Evolutionary conservation across 2,329 filamentous ascomycete genomes (phyloP).

Genomic region (Chaetomium globosum): DNA sequence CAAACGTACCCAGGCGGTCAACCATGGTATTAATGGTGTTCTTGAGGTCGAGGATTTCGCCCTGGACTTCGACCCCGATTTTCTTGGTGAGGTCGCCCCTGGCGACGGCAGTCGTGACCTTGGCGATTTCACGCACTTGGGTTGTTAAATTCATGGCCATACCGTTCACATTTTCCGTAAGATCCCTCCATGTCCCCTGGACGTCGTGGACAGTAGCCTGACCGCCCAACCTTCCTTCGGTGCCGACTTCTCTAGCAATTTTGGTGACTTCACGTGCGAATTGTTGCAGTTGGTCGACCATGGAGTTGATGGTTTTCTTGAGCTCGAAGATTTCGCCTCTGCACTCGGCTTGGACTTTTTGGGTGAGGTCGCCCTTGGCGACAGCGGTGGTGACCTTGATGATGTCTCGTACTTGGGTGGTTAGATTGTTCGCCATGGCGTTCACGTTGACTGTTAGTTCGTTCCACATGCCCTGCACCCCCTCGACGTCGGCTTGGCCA

Average conservation of each 20-base stretch:
- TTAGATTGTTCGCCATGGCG: conserved; percentile 85
- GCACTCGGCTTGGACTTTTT: conserved; percentile 92
- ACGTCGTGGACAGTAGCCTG: conserved; percentile 96
- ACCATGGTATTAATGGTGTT: conserved; percentile 99
- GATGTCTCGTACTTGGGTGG: conserved; percentile 91
- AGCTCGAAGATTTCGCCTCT: conserved; percentile 90
- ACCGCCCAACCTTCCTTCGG: conserved; percentile 88
- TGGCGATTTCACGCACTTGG: conserved; percentile 95
- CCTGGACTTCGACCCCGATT: conserved; percentile 89
- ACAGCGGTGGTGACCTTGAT: conserved; percentile 76
- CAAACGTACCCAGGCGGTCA: conserved; percentile 92
- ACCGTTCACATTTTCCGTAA: conserved; percentile 94
- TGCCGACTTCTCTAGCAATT: conserved; percentile 93
- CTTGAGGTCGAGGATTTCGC: conserved; percentile 93
- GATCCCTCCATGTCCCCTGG: conserved; percentile 93
- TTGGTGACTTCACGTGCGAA: conserved; percentile 97
- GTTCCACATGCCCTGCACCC: conserved; percentile 87
- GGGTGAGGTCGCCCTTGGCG: conserved; percentile 85
- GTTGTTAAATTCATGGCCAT: conserved; percentile 99
- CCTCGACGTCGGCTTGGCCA: conserved; percentile 79
- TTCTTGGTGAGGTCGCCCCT: conserved; percentile 94
- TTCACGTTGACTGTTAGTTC: conserved; percentile 84
- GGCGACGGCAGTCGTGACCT: conserved; percentile 93
- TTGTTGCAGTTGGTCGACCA: conserved; percentile 97
- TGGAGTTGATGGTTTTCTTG: conserved; percentile 98